Evolutionary conservation across 2,329 filamentous ascomycete genomes (phyloP).

Genomic region (Emydomyces testavorans): DNA sequence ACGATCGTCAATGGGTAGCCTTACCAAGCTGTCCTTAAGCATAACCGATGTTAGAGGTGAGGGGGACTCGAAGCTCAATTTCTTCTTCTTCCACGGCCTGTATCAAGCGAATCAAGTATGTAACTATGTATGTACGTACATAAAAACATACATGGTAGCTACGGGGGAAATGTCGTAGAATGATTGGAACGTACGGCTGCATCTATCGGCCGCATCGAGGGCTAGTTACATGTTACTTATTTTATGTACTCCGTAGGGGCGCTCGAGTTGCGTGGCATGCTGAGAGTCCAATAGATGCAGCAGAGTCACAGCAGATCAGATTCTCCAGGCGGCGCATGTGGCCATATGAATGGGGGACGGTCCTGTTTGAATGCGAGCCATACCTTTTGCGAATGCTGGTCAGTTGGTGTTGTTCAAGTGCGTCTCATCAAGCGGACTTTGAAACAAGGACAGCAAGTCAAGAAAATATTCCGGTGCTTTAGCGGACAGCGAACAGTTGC

Average conservation of each 20-base stretch:
- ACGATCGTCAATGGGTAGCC: neutral
- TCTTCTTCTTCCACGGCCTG: neutral
- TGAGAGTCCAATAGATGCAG: conserved; percentile 6
- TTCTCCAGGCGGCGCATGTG: conserved; percentile 7
- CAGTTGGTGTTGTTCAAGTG: neutral
- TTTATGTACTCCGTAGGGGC: neutral
- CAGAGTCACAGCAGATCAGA: conserved; percentile 2
- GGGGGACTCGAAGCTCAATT: neutral
- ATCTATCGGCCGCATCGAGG: neutral
- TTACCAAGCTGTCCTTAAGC: neutral
- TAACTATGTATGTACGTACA: too few relatives aligned
- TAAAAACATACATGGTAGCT: too few relatives aligned
- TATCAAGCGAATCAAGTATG: too few relatives aligned
- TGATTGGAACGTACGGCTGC: neutral
- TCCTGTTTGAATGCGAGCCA: neutral
- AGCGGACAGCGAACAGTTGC: neutral
- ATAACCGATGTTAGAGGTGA: neutral
- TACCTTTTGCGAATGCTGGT: neutral
- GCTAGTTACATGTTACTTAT: neutral
- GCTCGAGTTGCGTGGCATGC: conserved; percentile 8
- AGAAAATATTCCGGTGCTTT: conserved; percentile 4
- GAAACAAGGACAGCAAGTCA: conserved; percentile 1
- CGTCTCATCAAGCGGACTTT: neutral
- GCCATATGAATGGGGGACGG: conserved; percentile 1
- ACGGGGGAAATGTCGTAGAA: neutral